Evolutionary conservation across 2,329 filamentous ascomycete genomes (phyloP).

Genomic region (Fusarium tanahbumbuense): DNA sequence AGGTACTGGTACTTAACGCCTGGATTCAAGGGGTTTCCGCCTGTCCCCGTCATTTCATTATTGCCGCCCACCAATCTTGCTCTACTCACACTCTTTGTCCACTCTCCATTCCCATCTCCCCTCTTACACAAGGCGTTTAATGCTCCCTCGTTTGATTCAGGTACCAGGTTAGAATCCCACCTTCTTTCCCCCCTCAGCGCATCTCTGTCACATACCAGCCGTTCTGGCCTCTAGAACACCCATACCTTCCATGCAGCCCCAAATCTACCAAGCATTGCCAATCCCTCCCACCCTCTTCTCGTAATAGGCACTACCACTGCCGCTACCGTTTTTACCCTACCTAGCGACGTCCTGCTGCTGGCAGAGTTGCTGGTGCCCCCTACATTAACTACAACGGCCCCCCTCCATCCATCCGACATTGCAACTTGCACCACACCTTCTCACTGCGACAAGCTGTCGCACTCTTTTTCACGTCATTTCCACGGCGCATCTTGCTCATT

Average conservation of each 20-base stretch:
- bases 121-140: constrained; percentile 35
- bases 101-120: constrained; percentile 14
- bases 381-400: constrained; percentile 43
- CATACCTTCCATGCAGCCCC: constrained; percentile 29
- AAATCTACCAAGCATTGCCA: constrained; percentile 29
- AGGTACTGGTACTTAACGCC: constrained; percentile 3
- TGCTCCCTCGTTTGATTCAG: constrained; percentile 34
- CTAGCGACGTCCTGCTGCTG: constrained; percentile 20
- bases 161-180: constrained; percentile 32
- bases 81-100: constrained; percentile 6
- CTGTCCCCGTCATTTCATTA: constrained; percentile 25
- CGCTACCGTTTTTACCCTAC: constrained; percentile 37
- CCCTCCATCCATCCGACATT: constrained; percentile 36
- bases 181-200: constrained; percentile 23
- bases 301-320: constrained; percentile 36
- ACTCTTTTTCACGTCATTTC: constrained; percentile 35
- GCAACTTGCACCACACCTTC: constrained; percentile 44
- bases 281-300: constrained; percentile 32
- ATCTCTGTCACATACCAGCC: constrained; percentile 38
- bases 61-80: constrained; percentile 14
- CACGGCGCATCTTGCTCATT: constrained; percentile 20
- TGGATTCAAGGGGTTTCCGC: constrained; percentile 18
- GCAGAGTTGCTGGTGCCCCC: constrained; percentile 31
- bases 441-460: constrained; percentile 41
- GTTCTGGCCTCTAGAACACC: constrained; percentile 28